Percentiles rank a stretch among this genome's conserved stretches.
phyloP scores from a whole-genome alignment of 495 filamentous ascomycete species.

The Mytilinidion resinicola region DNA sequence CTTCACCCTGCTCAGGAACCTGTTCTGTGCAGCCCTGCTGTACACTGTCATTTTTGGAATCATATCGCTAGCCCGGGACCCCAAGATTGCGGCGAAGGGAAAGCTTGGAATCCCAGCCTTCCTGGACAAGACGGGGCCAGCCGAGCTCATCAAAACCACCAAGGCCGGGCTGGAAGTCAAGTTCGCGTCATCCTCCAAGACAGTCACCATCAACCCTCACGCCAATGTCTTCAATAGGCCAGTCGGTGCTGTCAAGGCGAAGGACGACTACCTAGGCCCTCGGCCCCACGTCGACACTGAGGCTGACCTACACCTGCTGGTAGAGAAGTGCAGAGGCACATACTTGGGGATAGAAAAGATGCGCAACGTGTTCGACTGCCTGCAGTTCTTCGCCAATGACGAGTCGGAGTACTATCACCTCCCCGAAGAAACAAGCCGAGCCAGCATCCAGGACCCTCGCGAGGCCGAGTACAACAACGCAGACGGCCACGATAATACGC shows the following conservation, averaged over 20 bases:
- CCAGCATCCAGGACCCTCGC: slow-evolving; percentile 39
- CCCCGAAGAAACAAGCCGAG: slow-evolving; percentile 35
- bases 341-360: slow-evolving; percentile 46
- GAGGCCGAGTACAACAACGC: slow-evolving; percentile 40
- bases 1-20: slow-evolving; percentile 26
- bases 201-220: slow-evolving; percentile 39
- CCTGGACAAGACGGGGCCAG: slow-evolving; percentile 30
- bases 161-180: slow-evolving; percentile 31
- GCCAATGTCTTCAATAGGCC: slow-evolving; percentile 47
- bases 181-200: slow-evolving; percentile 29
- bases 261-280: slow-evolving; percentile 47
- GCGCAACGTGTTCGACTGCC: slow-evolving; percentile 49
- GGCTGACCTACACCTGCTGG: slow-evolving; percentile 45
- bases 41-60: slow-evolving; percentile 28
- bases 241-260: slow-evolving; percentile 40
- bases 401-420: slow-evolving; percentile 45
- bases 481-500: slow-evolving; percentile 38
- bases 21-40: slow-evolving; percentile 24
- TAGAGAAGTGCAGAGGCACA: slow-evolving; percentile 48
- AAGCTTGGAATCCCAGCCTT: slow-evolving; percentile 31
- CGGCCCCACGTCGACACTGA: slow-evolving; percentile 47
- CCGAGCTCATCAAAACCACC: slow-evolving; percentile 31
- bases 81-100: slow-evolving; percentile 18
- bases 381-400: slow-evolving; percentile 42
- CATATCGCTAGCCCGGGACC: slow-evolving; percentile 21